Evolutionary conservation across 331 rosid species (phyloP), one percentile per base, ranked within the genome.

Genomic region (Cucumis variabilis): DNA sequence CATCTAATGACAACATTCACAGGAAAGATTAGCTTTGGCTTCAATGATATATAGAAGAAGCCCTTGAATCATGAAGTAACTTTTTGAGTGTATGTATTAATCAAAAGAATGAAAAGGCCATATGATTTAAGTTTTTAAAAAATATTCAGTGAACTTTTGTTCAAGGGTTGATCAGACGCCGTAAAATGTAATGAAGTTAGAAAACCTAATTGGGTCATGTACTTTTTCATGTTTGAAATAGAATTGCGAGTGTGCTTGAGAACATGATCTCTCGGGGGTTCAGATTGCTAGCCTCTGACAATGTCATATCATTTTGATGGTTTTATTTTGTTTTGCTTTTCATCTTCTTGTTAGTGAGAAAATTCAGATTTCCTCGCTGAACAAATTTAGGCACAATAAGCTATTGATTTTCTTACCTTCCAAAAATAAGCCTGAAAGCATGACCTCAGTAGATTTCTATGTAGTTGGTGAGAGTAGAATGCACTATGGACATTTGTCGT

Each of bases 1-100:
- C 82, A 76, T 76, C 37, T 46, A n/a, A 76, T 76, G 82, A 76
- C 51, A 72, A 75, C 82, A 44, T 75, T 75, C 30, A 12, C 60
- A 44, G 82, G 60, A 75, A 6, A 21, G 30, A 44, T 44, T 75
- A 75, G 60, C 30, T 75, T 75, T 75, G 60, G 60, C 58, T 75
- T 44, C 82, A 15, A 11, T 17, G 5, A 75, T 44, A 19, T 75
- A 75, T 44, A 71, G 77, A 71, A 11, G 82, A 75, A 44, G 7
- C 19, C 28, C 82, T 46, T 75, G 33, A 75, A 44, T 46, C 60
- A 75, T 23, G 82, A 50, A 77, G 63, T 23, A 77, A 77, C 83
- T 50, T 77, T n/a, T 41, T 15, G 66, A 13, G 66, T 65, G 65
- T 50, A 25, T 50, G 41, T 46, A 77, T 13, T 50, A 78, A 78